These are phyloP conservation scores for Glonium stellatum DNA, from an alignment of 495 filamentous ascomycete species.

Conservation along the genomic window DNA sequence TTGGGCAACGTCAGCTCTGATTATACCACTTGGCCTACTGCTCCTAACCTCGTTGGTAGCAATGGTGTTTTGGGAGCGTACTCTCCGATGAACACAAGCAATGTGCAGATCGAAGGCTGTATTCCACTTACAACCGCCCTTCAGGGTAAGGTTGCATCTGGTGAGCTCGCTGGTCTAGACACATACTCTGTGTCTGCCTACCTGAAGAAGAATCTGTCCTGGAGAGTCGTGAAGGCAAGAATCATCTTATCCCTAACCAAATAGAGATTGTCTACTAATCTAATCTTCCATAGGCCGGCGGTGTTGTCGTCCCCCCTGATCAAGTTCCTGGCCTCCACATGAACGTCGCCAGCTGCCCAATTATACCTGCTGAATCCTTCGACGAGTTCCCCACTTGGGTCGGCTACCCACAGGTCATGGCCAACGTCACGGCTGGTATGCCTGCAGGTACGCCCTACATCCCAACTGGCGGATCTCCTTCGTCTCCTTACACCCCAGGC, in stretches of 20 bases:
- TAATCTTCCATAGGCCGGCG: not conserved
- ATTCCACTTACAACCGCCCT: slow-evolving; percentile 23
- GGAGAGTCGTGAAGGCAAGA: slow-evolving; percentile 13
- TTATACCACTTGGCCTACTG: slow-evolving; percentile 5
- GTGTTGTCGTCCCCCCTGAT: slow-evolving; percentile 13
- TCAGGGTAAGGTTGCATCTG: slow-evolving; percentile 16
- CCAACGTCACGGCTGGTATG: slow-evolving; percentile 11
- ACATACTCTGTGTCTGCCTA: slow-evolving; percentile 16
- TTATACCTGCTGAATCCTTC: slow-evolving; percentile 8
- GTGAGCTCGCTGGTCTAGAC: slow-evolving; percentile 15
- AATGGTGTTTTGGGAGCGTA: slow-evolving; percentile 15
- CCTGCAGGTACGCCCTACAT: slow-evolving; percentile 16
- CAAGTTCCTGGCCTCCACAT: slow-evolving; percentile 15
- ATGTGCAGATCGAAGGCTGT: slow-evolving; percentile 18
- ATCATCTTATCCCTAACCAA: too few species aligned
- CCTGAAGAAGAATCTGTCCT: slow-evolving; percentile 21
- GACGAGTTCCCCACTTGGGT: slow-evolving; percentile 17
- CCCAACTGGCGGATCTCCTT: slow-evolving; percentile 5
- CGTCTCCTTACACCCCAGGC: not conserved
- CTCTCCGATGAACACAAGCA: not conserved
- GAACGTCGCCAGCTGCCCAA: slow-evolving; percentile 12
- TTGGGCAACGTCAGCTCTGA: slow-evolving; percentile 20
- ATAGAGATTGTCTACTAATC: too few species aligned
- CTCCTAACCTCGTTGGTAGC: slow-evolving; percentile 16
- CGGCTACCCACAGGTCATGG: slow-evolving; percentile 12